A percentile compares a stretch with the other conserved stretches of the same genome.
These are phyloP conservation scores for Starmera pachycereana DNA, from an alignment of 805 yeast species.

Conservation along the genomic window DNA sequence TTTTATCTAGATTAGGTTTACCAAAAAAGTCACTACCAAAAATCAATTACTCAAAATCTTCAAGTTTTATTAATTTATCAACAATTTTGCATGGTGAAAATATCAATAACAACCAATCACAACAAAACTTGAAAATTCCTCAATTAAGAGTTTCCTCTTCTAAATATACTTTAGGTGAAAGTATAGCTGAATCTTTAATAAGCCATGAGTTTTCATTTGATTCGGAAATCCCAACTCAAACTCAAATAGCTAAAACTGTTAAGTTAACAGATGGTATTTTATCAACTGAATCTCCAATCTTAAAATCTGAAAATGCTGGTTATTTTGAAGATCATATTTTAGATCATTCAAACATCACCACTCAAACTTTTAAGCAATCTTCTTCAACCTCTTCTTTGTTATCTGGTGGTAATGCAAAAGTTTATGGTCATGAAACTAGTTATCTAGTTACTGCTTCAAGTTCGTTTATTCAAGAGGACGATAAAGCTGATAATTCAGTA, in stretches of 20 bases:
- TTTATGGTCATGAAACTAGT: too few species aligned
- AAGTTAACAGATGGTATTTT: slow-evolving; percentile 15
- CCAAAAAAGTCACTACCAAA: slow-evolving; percentile 11
- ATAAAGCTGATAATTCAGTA: too few species aligned
- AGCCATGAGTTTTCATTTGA: slow-evolving; percentile 15
- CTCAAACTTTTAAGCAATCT: too few species aligned
- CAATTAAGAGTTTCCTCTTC: slow-evolving; percentile 13
- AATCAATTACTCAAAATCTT: slow-evolving; percentile 18
- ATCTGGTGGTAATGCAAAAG: too few species aligned
- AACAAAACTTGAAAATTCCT: slow-evolving; percentile 2
- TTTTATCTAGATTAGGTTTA: slow-evolving; percentile 5
- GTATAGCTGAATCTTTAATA: slow-evolving; percentile 3
- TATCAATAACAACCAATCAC: background rate
- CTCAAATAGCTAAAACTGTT: slow-evolving; percentile 17
- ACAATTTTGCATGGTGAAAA: slow-evolving; percentile 9
- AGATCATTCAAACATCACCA: too few species aligned
- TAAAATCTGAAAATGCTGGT: too few species aligned
- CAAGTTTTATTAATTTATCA: slow-evolving; percentile 17
- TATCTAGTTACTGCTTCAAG: too few species aligned
- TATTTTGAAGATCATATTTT: too few species aligned
- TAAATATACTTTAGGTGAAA: slow-evolving; percentile 13
- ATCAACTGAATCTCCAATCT: too few species aligned
- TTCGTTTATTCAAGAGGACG: too few species aligned
- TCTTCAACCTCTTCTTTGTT: too few species aligned
- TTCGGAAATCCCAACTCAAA: slow-evolving; percentile 15